Evolutionary conservation across 2,329 filamentous ascomycete species (phyloP).

Genomic region (Claviceps purpurea): DNA sequence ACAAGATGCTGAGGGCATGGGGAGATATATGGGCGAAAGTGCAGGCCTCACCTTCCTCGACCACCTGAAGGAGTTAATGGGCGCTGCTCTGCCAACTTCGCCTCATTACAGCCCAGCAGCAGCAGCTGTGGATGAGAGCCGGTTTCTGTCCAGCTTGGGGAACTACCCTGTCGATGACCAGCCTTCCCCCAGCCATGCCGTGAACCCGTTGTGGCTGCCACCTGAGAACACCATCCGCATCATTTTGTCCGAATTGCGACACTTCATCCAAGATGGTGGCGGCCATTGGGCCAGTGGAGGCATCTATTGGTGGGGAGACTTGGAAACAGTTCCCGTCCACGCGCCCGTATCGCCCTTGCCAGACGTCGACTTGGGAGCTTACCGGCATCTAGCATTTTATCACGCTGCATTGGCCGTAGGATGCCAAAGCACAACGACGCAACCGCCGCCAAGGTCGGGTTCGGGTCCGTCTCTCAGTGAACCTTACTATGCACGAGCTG

Average conservation of each 20-base stretch:
- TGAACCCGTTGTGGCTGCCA: conserved; percentile 28
- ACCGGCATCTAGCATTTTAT: conserved; percentile 29
- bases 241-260: conserved; percentile 27
- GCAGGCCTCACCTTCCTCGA: conserved; percentile 38
- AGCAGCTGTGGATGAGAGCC: conserved; percentile 5
- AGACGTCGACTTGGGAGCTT: conserved; percentile 13
- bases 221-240: conserved; percentile 20
- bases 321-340: conserved; percentile 18
- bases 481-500: conserved; percentile 30
- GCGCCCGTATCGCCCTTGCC: conserved; percentile 11
- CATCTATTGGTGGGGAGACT: conserved; percentile 34
- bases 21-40: conserved; percentile 34
- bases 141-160: conserved; percentile 28
- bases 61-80: conserved; percentile 33
- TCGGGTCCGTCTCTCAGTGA: conserved; percentile 23
- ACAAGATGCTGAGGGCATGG: conserved; percentile 28
- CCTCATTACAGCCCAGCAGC: conserved; percentile 1
- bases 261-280: conserved; percentile 31
- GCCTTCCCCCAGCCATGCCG: conserved; percentile 23
- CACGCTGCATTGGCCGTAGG: conserved; percentile 31
- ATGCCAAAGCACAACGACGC: conserved; percentile 10
- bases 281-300: conserved; percentile 30
- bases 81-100: conserved; percentile 7
- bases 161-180: conserved; percentile 35
- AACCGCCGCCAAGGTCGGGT: conserved; percentile 1